phyloP scores from a whole-genome alignment of 139 green algal species.

The Chlorella sp. region DNA sequence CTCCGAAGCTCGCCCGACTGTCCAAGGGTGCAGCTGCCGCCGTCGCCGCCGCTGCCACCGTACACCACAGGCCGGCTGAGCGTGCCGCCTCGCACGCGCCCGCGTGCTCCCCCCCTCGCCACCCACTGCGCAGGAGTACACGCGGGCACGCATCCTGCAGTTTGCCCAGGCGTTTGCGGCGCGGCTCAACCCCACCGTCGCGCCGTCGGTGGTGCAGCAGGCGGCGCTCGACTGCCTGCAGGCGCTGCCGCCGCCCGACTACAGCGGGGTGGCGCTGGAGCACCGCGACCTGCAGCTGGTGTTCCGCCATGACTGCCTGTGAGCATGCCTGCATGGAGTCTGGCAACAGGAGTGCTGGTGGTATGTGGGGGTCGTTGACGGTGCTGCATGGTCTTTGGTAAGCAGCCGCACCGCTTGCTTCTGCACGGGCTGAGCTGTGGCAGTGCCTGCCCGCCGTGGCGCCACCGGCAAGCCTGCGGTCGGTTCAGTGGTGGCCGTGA shows the following conservation, averaged over 20 bases:
- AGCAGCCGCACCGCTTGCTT: background rate
- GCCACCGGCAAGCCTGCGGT: background rate
- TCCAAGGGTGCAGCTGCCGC: background rate
- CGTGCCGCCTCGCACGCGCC: background rate
- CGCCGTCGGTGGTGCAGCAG: conserved; percentile 51
- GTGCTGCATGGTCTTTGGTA: no score
- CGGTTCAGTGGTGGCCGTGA: background rate
- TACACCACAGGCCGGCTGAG: background rate
- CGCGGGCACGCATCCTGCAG: conserved; percentile 63
- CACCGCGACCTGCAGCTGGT: conserved; percentile 85
- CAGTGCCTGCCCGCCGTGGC: no score
- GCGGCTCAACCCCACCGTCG: conserved; percentile 52
- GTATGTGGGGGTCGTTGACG: background rate
- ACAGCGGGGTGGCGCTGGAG: conserved; percentile 61
- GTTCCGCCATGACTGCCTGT: conserved; percentile 91
- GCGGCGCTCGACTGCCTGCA: conserved; percentile 59
- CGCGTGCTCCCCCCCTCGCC: background rate
- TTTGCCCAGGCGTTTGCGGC: conserved; percentile 59
- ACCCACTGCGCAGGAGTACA: conserved; percentile 65
- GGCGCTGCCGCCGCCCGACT: conserved; percentile 67
- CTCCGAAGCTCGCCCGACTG: no score
- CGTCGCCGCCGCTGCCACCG: no score
- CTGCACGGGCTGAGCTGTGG: background rate
- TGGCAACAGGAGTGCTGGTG: background rate
- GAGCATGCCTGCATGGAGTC: conserved; percentile 35